Evolutionary conservation across 768 basidiomycete genomes (phyloP), one percentile per base, ranked within the genome.

Genomic region (Gloeophyllum trabeum): DNA sequence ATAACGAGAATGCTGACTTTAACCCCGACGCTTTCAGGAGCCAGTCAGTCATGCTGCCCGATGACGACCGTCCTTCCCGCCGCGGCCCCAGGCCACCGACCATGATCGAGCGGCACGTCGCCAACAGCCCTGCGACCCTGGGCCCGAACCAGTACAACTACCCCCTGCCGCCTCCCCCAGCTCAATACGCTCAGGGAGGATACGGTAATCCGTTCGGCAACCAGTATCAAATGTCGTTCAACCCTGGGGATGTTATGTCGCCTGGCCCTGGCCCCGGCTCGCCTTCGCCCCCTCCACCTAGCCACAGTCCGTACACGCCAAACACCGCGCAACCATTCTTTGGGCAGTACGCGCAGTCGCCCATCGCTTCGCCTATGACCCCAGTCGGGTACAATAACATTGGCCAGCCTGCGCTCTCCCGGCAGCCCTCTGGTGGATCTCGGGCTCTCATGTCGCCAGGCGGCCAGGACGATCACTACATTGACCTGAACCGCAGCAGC

Each of bases 401-500:
- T 10, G 28, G 28, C 28, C 28, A 32, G 28, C 28, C 16, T 32
- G 28, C 28, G 10, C 35, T 52, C 14, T 42, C 48, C 4, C 52
- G 48, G 21, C 57, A 56, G 40, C 49, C 54, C 14, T 51, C 54
- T 32, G 30, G 42, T 59, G 55, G 37, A 48, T 61, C 42, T 20
- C 51, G 44, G 20, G 45, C 53, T 16, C 39, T 37, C 40, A 51
- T 54, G 16, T 30, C 40, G n/a, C 20, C 18, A 7, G 16, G 40
- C 40, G 28, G 25, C 32, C 14, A 26, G 35, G 51, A 54, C 30
- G 51, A 63, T 7, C 71, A 77, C 46, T 84, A 86, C 43, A 66
- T 76, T 26, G 78, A 86, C 50, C 64, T 87, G 32, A 64, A 60
- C 53, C 69, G 84, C 35, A 76, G 77, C 14, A 83, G 81, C 50